Conservation (phyloP, 75 land plant genomes). For the Sequoia sempervirens region DNA sequence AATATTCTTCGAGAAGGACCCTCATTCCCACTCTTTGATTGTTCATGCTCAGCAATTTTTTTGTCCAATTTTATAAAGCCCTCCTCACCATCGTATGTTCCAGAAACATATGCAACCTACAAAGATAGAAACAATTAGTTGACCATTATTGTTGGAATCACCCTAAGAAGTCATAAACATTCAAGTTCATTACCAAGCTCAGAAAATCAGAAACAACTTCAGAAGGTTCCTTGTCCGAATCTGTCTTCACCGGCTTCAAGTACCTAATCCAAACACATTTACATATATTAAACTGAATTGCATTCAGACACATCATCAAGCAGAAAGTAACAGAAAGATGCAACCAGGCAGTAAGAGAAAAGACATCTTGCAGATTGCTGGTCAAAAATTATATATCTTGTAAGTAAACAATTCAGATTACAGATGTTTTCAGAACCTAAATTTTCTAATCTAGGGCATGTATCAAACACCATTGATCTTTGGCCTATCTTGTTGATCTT, state of each 20-base stretch:
- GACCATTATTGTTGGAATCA: not conserved
- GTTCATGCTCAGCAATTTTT: slow-evolving; percentile 54
- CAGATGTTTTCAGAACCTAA: not conserved
- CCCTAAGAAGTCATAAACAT: not conserved
- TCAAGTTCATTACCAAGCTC: slow-evolving; percentile 47
- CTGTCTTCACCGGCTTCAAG: slow-evolving; percentile 40
- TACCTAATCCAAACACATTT: slow-evolving; percentile 34
- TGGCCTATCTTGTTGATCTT: not conserved
- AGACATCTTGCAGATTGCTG: not conserved
- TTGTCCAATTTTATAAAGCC: slow-evolving; percentile 66
- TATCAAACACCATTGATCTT: not conserved
- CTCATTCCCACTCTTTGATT: slow-evolving; percentile 40
- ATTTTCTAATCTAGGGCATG: not conserved
- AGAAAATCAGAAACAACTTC: slow-evolving; percentile 57
- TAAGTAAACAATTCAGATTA: not conserved
- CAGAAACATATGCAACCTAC: slow-evolving; percentile 83
- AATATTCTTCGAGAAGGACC: slow-evolving; percentile 75
- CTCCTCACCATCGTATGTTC: slow-evolving; percentile 71
- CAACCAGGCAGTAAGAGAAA: not conserved
- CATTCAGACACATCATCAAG: not conserved
- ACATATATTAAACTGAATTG: not conserved
- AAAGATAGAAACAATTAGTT: slow-evolving; percentile 11
- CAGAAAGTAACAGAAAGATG: not conserved
- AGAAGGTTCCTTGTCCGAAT: slow-evolving; percentile 35
- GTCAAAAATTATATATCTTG: not conserved